These are phyloP conservation scores for Erodium texanum DNA, from an alignment of 441 rosid genomes.

Conservation along the genomic window DNA sequence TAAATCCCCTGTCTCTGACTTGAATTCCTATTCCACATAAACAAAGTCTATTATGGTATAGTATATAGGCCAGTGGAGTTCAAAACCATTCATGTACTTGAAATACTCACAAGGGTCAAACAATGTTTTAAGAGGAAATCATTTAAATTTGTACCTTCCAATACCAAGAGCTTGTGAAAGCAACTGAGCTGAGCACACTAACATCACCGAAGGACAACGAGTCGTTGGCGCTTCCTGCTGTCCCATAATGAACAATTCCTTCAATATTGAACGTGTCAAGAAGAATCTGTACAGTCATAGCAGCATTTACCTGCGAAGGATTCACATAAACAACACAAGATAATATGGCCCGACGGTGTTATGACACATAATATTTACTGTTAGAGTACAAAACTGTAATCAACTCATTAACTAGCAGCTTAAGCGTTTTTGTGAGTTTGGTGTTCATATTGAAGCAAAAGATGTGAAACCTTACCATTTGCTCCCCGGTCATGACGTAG, in stretches of 20 bases:
- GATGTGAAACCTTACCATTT: slow-evolving; percentile 18
- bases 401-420: too few species aligned
- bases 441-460: too few species aligned
- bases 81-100: too few species aligned
- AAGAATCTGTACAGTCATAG: slow-evolving; percentile 20
- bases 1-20: slow-evolving; percentile 17
- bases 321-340: background rate
- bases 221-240: slow-evolving; percentile 22
- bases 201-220: slow-evolving; percentile 22
- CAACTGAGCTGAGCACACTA: slow-evolving; percentile 19
- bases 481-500: slow-evolving; percentile 32
- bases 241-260: slow-evolving; percentile 26
- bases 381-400: too few species aligned
- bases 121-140: too few species aligned
- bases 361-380: too few species aligned
- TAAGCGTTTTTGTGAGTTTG: too few species aligned
- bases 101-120: too few species aligned
- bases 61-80: too few species aligned
- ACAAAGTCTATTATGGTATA: background rate
- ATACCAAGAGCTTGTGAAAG: slow-evolving; percentile 21
- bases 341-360: too few species aligned
- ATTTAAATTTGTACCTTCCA: slow-evolving; percentile 34
- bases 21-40: slow-evolving; percentile 18
- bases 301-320: slow-evolving; percentile 27
- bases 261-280: slow-evolving; percentile 15